Evolutionary conservation across 1,139 yeast genomes (phyloP), one percentile per base, ranked within the genome.

Genomic region (Yamadazyma blattariae): DNA sequence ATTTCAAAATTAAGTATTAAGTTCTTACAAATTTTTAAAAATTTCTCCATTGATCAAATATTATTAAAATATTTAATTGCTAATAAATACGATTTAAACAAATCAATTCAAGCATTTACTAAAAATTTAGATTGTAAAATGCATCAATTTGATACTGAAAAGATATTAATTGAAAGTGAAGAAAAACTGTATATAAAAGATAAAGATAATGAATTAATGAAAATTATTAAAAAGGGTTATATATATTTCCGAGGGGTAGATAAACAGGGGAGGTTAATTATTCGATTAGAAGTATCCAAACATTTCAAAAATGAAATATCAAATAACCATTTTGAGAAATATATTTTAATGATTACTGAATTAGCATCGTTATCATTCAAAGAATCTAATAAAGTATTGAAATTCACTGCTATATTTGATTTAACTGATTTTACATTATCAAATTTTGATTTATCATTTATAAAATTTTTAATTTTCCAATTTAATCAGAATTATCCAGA

Each of bases 401-500:
- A 88, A 5, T 87, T 89, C 22, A 75, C 83, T 10, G 76, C 86
- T 29, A 57, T 88, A 21, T 88, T 88, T 52, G 96, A 88, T 56
- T 59, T 88, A 52, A 64, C 81, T 7, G 92, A 79, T 9, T 87
- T 88, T 51, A 70, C 88, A 3, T 70, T 84, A 64, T 67, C 83
- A 31, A 88, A 87, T 57, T 87, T 88, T 83, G 96, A 88, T 59
- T 83, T 84, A 51, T 70, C 74, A 7, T 87, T 94, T 3, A 89
- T 87, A 35, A 83, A 83, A 58, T 87, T 83, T 59, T 72, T 88
- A 60, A 78, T 85, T 40, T 71, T 75, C 37, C 78, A 86, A 41
- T 85, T 88, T 54, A 95, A 88, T 61, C 88, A 88, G 1, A 89
- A 86, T 55, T 88, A 86, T 56, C 96, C 96, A 1, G 96, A 88